A percentile compares a stretch with the other conserved stretches of the same genome.
These are phyloP conservation scores for Neurospora sublineolata DNA, from an alignment of 495 filamentous ascomycete genomes.

Conservation along the genomic window DNA sequence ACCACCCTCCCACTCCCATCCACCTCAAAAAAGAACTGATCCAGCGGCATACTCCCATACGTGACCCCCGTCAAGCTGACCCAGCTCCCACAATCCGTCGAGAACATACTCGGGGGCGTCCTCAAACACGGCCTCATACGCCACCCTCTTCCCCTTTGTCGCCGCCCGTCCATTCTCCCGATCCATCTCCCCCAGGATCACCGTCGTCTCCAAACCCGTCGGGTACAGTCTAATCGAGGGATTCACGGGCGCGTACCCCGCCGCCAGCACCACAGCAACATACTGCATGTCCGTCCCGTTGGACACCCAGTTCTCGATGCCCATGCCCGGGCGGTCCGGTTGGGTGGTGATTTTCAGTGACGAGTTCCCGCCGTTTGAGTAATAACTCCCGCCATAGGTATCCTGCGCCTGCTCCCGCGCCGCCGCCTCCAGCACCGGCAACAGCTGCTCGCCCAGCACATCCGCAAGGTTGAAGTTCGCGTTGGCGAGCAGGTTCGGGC, in stretches of 20 bases:
- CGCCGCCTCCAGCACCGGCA: slow-evolving; percentile 34
- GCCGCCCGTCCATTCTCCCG: slow-evolving; percentile 1
- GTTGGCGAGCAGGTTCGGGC: slow-evolving; percentile 36
- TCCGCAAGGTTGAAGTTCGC: slow-evolving; percentile 38
- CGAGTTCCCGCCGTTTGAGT: slow-evolving; percentile 15
- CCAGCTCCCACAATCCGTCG: slow-evolving; percentile 40
- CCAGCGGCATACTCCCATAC: slow-evolving; percentile 33
- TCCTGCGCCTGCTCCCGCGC: slow-evolving; percentile 33
- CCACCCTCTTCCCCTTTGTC: slow-evolving; percentile 16
- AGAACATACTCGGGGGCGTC: slow-evolving; percentile 24
- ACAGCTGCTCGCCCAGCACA: slow-evolving; percentile 27
- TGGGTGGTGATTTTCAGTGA: slow-evolving; percentile 29
- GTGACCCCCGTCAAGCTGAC: slow-evolving; percentile 31
- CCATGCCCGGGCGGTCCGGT: slow-evolving; percentile 30
- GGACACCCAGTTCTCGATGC: slow-evolving; percentile 35
- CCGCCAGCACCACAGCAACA: slow-evolving; percentile 20
- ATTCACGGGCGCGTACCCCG: slow-evolving; percentile 18
- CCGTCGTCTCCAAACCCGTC: slow-evolving; percentile 28
- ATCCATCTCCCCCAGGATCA: background rate
- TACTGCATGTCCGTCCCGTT: slow-evolving; percentile 39
- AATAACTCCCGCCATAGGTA: slow-evolving; percentile 33
- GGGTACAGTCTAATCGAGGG: slow-evolving; percentile 41
- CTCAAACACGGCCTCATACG: slow-evolving; percentile 37
- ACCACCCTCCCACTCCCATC: slow-evolving; percentile 27
- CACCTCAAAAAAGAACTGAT: slow-evolving; percentile 41